These are phyloP conservation scores for Epichloe festucae DNA, from an alignment of 2,329 filamentous ascomycete species.

Conservation along the genomic window DNA sequence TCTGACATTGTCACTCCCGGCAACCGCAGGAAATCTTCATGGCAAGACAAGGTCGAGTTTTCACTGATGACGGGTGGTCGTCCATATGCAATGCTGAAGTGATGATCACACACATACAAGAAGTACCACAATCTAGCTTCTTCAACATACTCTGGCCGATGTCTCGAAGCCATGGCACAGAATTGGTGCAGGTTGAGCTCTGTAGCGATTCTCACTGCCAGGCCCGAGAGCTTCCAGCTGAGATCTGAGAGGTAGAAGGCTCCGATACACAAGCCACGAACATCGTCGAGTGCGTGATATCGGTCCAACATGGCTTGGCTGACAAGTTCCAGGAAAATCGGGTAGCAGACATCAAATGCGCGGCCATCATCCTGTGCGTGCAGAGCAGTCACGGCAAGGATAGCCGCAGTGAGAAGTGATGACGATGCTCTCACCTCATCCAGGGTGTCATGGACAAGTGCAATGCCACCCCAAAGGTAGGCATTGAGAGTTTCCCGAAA, in stretches of 20 bases:
- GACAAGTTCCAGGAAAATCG: slow-evolving; percentile 44
- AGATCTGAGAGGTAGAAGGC: slow-evolving; percentile 51
- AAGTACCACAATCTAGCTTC: slow-evolving; percentile 49
- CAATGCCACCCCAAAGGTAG: slow-evolving; percentile 21
- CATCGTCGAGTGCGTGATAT: slow-evolving; percentile 39
- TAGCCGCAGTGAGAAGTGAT: slow-evolving; percentile 16
- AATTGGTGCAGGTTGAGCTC: slow-evolving; percentile 43
- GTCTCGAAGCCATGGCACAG: slow-evolving; percentile 32
- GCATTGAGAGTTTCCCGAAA: slow-evolving; percentile 18
- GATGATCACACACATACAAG: slow-evolving; percentile 52
- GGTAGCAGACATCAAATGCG: slow-evolving; percentile 42
- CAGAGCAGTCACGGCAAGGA: slow-evolving; percentile 20
- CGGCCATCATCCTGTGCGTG: slow-evolving; percentile 23
- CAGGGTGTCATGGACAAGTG: slow-evolving; percentile 16
- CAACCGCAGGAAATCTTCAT: slow-evolving; percentile 39
- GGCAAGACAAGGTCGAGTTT: slow-evolving; percentile 41
- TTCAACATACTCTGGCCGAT: slow-evolving; percentile 35
- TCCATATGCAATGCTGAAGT: slow-evolving; percentile 49
- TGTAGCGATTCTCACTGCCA: slow-evolving; percentile 44
- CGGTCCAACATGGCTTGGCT: slow-evolving; percentile 43
- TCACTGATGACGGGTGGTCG: slow-evolving; percentile 48
- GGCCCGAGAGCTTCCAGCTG: slow-evolving; percentile 43
- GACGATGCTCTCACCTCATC: slow-evolving; percentile 17
- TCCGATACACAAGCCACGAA: slow-evolving; percentile 48
- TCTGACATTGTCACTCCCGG: slow-evolving; percentile 40